A percentile compares a stretch with the other conserved stretches of the same genome.
Conservation (phyloP, 805 yeast genomes). For the Kodamaea leandrae region DNA sequence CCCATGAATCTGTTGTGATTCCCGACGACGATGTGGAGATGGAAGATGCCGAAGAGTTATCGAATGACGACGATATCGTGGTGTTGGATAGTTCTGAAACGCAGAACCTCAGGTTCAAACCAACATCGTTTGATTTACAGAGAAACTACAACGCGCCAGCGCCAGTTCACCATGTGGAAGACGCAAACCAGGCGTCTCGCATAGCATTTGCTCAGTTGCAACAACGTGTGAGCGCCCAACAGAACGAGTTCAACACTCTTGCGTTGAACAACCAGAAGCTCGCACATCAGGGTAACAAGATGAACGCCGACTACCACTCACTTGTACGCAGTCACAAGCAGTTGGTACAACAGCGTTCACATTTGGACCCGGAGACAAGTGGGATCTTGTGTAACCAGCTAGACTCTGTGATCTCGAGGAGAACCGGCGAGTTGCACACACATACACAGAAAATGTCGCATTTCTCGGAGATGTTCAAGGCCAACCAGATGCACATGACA, state of each 20-base stretch:
- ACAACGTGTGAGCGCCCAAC: not conserved
- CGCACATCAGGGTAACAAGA: not conserved
- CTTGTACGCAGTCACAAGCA: not conserved
- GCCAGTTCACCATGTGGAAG: slow-evolving; percentile 9
- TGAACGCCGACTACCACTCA: not conserved
- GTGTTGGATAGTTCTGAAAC: slow-evolving; percentile 12
- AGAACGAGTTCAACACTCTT: not conserved
- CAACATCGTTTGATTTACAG: slow-evolving; percentile 11
- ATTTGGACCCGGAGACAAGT: slow-evolving; percentile 1
- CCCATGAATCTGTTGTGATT: too few species aligned
- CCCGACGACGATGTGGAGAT: slow-evolving; percentile 5
- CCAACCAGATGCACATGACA: slow-evolving; percentile 1
- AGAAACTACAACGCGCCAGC: slow-evolving; percentile 11
- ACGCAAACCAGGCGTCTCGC: not conserved
- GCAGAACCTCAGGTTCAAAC: slow-evolving; percentile 12
- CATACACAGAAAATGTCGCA: not conserved
- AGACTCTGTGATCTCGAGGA: not conserved
- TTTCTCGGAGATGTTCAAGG: not conserved
- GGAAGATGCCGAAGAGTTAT: slow-evolving; percentile 4
- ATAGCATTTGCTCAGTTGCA: slow-evolving; percentile 2
- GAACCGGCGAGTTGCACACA: slow-evolving; percentile 1
- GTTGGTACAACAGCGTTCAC: not conserved
- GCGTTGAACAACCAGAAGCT: slow-evolving; percentile 4
- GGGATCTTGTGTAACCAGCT: not conserved
- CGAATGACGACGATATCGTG: slow-evolving; percentile 13